phyloP scores from a whole-genome alignment of 805 yeast genomes.

The Ogataea neopini region DNA sequence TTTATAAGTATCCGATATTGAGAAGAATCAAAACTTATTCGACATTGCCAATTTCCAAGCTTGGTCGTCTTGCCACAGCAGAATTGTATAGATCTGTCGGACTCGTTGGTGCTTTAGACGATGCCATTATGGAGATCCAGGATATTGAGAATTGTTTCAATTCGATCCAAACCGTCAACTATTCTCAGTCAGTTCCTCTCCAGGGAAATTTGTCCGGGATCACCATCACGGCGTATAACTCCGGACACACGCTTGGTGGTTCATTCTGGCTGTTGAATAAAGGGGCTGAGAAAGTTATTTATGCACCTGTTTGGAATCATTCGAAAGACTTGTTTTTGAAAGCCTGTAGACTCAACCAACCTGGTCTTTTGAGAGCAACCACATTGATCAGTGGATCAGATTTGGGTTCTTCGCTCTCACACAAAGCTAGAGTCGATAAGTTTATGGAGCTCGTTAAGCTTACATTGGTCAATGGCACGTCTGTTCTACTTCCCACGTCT shows the following conservation, averaged over 20 bases:
- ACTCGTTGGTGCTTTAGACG: slow-evolving; percentile 66
- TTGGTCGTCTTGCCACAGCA: slow-evolving; percentile 84
- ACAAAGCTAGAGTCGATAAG: slow-evolving; percentile 61
- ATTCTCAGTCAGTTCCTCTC: slow-evolving; percentile 70
- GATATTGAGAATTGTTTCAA: slow-evolving; percentile 86
- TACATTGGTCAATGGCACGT: slow-evolving; percentile 71
- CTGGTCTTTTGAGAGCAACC: slow-evolving; percentile 73
- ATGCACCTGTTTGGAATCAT: slow-evolving; percentile 95
- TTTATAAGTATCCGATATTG: slow-evolving; percentile 58
- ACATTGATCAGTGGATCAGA: slow-evolving; percentile 76
- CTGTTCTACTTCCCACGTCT: slow-evolving; percentile 80
- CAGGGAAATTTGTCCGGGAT: slow-evolving; percentile 61
- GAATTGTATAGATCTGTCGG: slow-evolving; percentile 78
- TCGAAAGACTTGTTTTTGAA: slow-evolving; percentile 82
- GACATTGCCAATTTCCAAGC: slow-evolving; percentile 83
- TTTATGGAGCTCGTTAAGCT: slow-evolving; percentile 64
- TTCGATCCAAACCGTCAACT: slow-evolving; percentile 65
- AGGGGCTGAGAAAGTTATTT: slow-evolving; percentile 76
- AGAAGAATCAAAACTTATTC: slow-evolving; percentile 76
- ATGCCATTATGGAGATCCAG: slow-evolving; percentile 58
- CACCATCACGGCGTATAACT: slow-evolving; percentile 75
- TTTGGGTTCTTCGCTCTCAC: slow-evolving; percentile 63
- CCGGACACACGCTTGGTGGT: slow-evolving; percentile 95
- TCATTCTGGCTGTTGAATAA: slow-evolving; percentile 80
- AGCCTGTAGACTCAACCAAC: slow-evolving; percentile 59